Base-by-base conservation (phyloP, 305 asterid genomes). In the Fraxinus sp. region DNA sequence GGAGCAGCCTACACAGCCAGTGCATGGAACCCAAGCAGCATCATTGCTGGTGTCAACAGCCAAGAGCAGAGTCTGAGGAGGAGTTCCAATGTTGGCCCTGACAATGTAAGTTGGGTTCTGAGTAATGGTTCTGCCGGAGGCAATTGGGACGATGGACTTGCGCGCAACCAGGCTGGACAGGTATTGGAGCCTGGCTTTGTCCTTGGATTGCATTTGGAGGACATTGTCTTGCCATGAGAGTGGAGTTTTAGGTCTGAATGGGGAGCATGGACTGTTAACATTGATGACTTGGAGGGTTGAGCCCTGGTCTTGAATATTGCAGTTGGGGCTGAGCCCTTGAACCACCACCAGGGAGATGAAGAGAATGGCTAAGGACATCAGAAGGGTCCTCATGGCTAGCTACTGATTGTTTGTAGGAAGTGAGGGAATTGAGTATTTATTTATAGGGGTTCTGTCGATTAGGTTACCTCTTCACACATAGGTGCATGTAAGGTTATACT, bases 31-130 rank as follows among this genome's bases (percentile, higher is more conserved):
- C 96, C 98, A 93, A 52, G 92, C 94, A 81, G 89, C 93, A 85
- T 92, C 97, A 86, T 91, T 95, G 87, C 98, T 91, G 75, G 94
- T 93, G 87, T 95, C 98, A 81, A 95, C 43, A 68, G 98, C 98
- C 83, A 92, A 80, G 11, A 92, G 86, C 64, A 95, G 66, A 0
- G 89, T 81, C 83, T 95, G 98, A 0, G 95, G 87, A 0, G 98
- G 98, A 4, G 98, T 93, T 2, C 98, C 98, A 75, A 93, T 86
- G 76, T 86, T 90, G 22, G 91, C 92, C 77, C 85, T 74, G 18
- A 93, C 92, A 81, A 95, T 87, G 87, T 93, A 95, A 79, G 95
- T 91, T 39, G 98, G 97, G 86, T 88, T 95, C 85, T 92, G 98
- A 0, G 92, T 78, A 11, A 94, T 89, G 11, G 90, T 90, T 77